These are phyloP conservation scores for Cyclocybe cylindracea DNA, from an alignment of 768 basidiomycete genomes.

Conservation along the genomic window DNA sequence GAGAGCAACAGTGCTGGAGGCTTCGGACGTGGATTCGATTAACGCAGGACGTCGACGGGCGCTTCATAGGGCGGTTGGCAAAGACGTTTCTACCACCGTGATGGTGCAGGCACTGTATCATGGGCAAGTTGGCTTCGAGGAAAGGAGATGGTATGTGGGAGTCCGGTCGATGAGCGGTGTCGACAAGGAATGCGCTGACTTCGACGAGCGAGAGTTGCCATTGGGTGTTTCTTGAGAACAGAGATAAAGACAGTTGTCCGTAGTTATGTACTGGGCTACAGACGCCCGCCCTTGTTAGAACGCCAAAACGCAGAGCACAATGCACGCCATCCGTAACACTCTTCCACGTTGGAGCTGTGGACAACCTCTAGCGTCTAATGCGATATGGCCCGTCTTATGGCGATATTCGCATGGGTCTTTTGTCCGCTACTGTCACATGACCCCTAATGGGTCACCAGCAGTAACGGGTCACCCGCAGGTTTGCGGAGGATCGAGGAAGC, in stretches of 20 bases:
- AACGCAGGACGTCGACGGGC: slow-evolving; percentile 10
- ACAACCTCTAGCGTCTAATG: too few relatives aligned
- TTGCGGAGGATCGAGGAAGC: too few relatives aligned
- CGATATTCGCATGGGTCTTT: too few relatives aligned
- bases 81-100: slow-evolving; percentile 3
- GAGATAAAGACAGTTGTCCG: not conserved
- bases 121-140: slow-evolving; percentile 34
- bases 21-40: slow-evolving; percentile 5
- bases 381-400: too few relatives aligned
- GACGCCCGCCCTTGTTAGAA: too few relatives aligned
- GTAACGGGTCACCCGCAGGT: too few relatives aligned
- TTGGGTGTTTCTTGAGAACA: slow-evolving; percentile 14
- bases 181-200: slow-evolving; percentile 21
- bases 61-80: slow-evolving; percentile 6
- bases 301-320: too few relatives aligned
- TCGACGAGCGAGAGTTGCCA: slow-evolving; percentile 44
- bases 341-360: too few relatives aligned
- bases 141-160: slow-evolving; percentile 42
- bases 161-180: slow-evolving; percentile 14
- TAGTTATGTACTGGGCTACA: too few relatives aligned
- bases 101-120: slow-evolving; percentile 6
- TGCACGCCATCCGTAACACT: too few relatives aligned
- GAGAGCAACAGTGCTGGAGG: slow-evolving; percentile 15
- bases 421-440: too few relatives aligned
- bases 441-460: too few relatives aligned